phyloP scores from a whole-genome alignment of 176 grass and related monocot genomes.

The Alopecurus myosuroides region DNA sequence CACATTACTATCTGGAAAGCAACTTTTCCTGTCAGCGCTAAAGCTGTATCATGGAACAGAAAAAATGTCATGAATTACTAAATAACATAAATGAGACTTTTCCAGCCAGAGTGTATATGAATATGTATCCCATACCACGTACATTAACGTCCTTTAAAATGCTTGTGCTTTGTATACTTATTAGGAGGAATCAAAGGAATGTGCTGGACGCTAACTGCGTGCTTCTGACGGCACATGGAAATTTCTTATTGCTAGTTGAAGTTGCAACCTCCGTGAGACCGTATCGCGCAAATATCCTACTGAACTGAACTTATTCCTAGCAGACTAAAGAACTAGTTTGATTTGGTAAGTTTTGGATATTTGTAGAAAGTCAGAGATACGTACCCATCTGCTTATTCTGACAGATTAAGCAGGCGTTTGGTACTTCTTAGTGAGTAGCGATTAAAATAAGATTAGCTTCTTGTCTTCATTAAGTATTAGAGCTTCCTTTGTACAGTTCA shows the following conservation, averaged over 20 bases:
- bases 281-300: conserved; percentile 24
- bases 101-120: not conserved
- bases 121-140: not conserved
- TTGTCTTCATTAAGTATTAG: conserved; percentile 22
- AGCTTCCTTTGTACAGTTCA: conserved; percentile 7
- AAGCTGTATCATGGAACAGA: conserved; percentile 11
- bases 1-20: conserved; percentile 1
- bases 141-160: conserved; percentile 11
- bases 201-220: conserved; percentile 19
- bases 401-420: conserved; percentile 9
- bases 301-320: conserved; percentile 18
- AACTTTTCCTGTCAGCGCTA: not conserved
- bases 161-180: not conserved
- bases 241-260: conserved; percentile 33
- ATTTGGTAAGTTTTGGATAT: not conserved
- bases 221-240: conserved; percentile 33
- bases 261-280: conserved; percentile 27
- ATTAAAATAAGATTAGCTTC: conserved; percentile 24
- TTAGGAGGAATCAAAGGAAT: conserved; percentile 8
- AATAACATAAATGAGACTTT: conserved; percentile 14
- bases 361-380: conserved; percentile 28
- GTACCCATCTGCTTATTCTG: conserved; percentile 9
- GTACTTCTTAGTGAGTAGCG: not conserved
- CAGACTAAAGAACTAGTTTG: not conserved
- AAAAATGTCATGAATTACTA: conserved; percentile 1